phyloP scores from a whole-genome alignment of 331 rosid species.

The Quercus lobata region DNA sequence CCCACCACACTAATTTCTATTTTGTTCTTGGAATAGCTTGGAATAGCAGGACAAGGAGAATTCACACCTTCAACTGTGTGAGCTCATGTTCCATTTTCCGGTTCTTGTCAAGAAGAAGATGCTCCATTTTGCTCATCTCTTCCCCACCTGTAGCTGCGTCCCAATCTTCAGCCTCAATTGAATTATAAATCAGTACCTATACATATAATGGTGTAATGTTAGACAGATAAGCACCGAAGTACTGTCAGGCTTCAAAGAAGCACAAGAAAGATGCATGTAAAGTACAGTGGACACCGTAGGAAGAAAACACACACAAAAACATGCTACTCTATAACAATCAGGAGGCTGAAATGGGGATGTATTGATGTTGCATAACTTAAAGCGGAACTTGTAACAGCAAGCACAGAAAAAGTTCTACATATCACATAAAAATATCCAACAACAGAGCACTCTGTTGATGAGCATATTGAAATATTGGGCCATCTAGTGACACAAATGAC shows the following conservation, averaged over 20 bases:
- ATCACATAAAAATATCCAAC: not conserved
- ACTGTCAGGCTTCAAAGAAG: not conserved
- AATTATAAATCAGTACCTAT: conserved; percentile 97
- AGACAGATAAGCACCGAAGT: conserved; percentile 7
- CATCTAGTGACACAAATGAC: not conserved
- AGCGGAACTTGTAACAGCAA: not conserved
- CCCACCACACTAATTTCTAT: not conserved
- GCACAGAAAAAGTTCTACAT: not conserved
- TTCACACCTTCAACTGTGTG: conserved; percentile 81
- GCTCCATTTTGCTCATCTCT: conserved; percentile 99
- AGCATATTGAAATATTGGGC: not conserved
- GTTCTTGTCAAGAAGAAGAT: conserved; percentile 98
- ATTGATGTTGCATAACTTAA: not conserved
- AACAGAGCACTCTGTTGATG: not conserved
- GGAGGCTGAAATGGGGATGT: not conserved
- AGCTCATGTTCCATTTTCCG: conserved; percentile 96
- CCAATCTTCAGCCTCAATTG: conserved; percentile 99
- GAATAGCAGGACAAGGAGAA: not conserved
- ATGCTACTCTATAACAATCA: not conserved
- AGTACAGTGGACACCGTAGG: not conserved
- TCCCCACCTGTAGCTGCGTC: conserved; percentile 95
- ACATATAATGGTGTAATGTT: conserved; percentile 14
- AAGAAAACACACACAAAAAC: not conserved
- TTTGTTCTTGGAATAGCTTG: not conserved
- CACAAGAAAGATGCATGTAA: not conserved